Evolutionary conservation across 306 rosid species (phyloP), one percentile per base, ranked within the genome.

Genomic region (Trichosanthes truncata): DNA sequence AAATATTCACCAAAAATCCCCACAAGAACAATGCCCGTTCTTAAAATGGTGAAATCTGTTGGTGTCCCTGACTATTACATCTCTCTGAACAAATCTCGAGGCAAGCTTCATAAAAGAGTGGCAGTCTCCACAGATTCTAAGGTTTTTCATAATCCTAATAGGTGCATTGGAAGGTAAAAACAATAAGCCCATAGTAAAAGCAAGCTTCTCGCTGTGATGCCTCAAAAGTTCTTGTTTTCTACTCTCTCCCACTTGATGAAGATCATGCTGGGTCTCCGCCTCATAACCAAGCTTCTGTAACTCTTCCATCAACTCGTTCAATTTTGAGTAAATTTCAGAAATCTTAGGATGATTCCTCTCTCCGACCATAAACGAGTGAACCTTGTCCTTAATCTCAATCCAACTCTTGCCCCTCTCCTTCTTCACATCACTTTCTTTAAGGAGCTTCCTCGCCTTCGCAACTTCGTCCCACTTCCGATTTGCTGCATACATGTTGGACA

Each of bases 81-180:
- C 89, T 83, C 92, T 82, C 69, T 80, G 80, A 4, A 83, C 80
- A 48, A 81, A 84, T 79, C 82, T 82, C 46, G 92, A 92, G 3
- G 81, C 25, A 77, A 89, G 78, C 89, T 95, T 92, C 97, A 95
- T 87, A 81, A 92, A 95, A 26, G 85, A 83, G 79, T 95, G 97
- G 83, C 97, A 92, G 80, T 95, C 97, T 79, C 90, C 97, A 85
- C 98, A 94, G 49, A 92, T 94, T 81, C 97, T 92, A 67, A 92
- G 93, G 78, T 94, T 92, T 85, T 94, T 94, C 90, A 92, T 94
- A 78, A 94, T 89, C 84, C 95, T 89, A 80, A 94, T 88, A 45
- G 97, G 92, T 52, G 80, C 86, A 81, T 78, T 82, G 51, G 81
- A 26, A 52, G 97, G 95, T 76, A 91, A 91, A 82, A 89, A 87